phyloP scores from a whole-genome alignment of 305 asterid genomes.

The Solanum hybrid region DNA sequence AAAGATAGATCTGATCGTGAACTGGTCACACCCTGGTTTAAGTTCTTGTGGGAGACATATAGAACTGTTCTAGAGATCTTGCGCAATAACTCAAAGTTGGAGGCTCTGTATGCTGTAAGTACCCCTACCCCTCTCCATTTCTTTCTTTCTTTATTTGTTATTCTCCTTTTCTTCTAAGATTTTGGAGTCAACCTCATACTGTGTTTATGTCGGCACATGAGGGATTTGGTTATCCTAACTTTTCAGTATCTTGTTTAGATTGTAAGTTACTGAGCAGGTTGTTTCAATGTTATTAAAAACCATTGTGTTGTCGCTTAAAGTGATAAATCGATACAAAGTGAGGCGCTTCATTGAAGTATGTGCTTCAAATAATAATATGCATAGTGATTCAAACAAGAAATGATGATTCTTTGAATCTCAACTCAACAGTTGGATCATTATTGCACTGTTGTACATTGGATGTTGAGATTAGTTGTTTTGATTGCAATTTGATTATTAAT shows the following conservation, averaged over 20 bases:
- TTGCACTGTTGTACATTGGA: background rate
- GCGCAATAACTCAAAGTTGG: background rate
- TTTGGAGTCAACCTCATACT: background rate
- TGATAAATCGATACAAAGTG: background rate
- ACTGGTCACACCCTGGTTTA: constrained; percentile 20
- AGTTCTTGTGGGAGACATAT: background rate
- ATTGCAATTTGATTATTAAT: background rate
- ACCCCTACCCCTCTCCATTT: background rate
- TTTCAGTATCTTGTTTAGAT: constrained; percentile 1
- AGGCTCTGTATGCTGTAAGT: background rate
- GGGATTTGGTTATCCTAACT: background rate
- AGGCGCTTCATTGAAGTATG: background rate
- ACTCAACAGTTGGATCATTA: background rate
- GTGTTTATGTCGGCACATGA: background rate
- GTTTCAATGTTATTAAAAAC: background rate
- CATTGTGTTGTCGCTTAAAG: background rate
- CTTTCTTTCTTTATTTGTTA: background rate
- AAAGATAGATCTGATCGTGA: constrained; percentile 38
- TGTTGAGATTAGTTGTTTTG: background rate
- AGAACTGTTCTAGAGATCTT: background rate
- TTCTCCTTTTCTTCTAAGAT: background rate
- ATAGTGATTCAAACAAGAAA: background rate
- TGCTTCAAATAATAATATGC: background rate
- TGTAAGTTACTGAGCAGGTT: background rate
- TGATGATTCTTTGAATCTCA: background rate